Conservation (phyloP, 805 yeast genomes). For the Vanderwaltozyma polyspora region DNA sequence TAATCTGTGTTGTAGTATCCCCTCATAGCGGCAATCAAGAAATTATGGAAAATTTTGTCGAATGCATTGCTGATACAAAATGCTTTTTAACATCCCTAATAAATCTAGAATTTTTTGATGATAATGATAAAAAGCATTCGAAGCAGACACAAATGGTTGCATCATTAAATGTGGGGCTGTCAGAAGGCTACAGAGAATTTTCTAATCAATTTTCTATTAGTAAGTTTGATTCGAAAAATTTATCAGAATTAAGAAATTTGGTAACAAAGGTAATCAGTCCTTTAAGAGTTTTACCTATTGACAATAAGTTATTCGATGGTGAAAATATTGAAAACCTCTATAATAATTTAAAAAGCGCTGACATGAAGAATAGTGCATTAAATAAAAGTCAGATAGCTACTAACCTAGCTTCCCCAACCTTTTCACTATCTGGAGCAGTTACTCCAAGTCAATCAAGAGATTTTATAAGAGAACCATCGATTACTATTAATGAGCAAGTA, state of each 20-base stretch:
- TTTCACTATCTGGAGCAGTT: not conserved
- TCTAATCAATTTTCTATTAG: slow-evolving; percentile 31
- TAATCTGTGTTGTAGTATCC: slow-evolving; percentile 26
- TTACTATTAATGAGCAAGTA: slow-evolving; percentile 6
- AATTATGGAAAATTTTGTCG: slow-evolving; percentile 19
- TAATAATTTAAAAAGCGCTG: slow-evolving; percentile 1
- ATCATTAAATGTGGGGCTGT: slow-evolving; percentile 24
- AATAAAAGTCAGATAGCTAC: too few relatives aligned
- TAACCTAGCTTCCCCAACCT: not conserved
- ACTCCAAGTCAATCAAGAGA: not conserved
- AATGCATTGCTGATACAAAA: slow-evolving; percentile 17
- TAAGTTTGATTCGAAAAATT: slow-evolving; percentile 22
- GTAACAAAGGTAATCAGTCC: slow-evolving; percentile 33
- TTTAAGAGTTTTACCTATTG: slow-evolving; percentile 30
- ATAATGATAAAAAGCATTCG: slow-evolving; percentile 9
- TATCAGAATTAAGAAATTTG: slow-evolving; percentile 32
- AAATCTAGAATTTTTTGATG: slow-evolving; percentile 7
- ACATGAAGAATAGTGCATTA: not conserved
- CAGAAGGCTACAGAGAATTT: slow-evolving; percentile 35
- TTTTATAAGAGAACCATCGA: not conserved
- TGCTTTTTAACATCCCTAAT: slow-evolving; percentile 17
- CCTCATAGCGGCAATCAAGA: slow-evolving; percentile 34
- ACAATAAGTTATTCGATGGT: slow-evolving; percentile 14
- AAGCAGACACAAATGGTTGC: slow-evolving; percentile 26
- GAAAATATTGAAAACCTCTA: slow-evolving; percentile 12